These are phyloP conservation scores for Barnettozyma californica DNA, from an alignment of 805 yeast genomes.

Conservation along the genomic window DNA sequence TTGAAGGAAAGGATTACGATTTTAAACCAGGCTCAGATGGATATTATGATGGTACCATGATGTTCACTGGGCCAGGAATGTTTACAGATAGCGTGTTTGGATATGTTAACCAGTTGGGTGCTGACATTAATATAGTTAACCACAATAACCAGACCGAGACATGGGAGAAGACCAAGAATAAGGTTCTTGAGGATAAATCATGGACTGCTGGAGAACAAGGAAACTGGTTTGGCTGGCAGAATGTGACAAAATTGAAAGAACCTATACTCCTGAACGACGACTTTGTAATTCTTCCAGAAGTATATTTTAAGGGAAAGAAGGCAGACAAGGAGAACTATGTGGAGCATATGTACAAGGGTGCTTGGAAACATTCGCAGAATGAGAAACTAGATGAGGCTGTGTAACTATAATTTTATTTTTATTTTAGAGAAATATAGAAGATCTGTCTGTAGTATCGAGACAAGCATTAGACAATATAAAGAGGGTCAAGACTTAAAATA, in stretches of 20 bases:
- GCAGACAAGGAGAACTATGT: constrained; percentile 5
- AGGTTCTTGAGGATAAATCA: constrained; percentile 9
- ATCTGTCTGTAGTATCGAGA: too few relatives aligned
- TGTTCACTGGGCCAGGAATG: constrained; percentile 49
- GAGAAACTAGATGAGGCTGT: neutral
- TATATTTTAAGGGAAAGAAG: constrained; percentile 15
- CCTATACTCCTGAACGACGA: constrained; percentile 17
- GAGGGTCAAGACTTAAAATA: too few relatives aligned
- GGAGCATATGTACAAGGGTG: neutral
- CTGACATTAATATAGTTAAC: constrained; percentile 2
- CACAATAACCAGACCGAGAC: constrained; percentile 13
- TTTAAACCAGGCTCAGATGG: constrained; percentile 46
- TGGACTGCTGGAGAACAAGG: constrained; percentile 7
- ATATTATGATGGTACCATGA: constrained; percentile 55
- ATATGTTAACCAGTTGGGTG: constrained; percentile 10
- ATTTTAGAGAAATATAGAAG: too few relatives aligned
- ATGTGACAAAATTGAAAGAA: constrained; percentile 13
- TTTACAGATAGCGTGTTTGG: constrained; percentile 38
- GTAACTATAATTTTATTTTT: neutral
- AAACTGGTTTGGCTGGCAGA: constrained; percentile 20
- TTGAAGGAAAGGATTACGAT: constrained; percentile 22
- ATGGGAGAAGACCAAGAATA: constrained; percentile 3
- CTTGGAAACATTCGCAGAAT: neutral
- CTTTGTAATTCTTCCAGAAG: constrained; percentile 15
- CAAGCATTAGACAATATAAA: too few relatives aligned